Conservation (phyloP, 371 early-diverging fungal species). For the Choanephora cucurbitarum region DNA sequence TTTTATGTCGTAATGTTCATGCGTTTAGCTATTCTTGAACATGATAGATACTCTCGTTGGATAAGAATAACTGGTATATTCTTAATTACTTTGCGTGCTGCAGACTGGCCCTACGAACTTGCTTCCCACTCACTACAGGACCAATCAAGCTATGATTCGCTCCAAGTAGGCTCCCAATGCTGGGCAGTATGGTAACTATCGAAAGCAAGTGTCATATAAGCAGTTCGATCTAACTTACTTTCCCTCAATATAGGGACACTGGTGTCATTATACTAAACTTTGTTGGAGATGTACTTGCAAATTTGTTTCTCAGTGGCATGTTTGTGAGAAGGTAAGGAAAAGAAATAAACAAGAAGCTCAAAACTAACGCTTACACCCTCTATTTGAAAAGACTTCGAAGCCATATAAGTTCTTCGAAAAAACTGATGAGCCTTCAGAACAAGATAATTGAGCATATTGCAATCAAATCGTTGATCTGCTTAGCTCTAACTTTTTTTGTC, state of each 20-base stretch:
- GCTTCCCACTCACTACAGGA: slow-evolving; percentile 28
- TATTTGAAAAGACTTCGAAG: slow-evolving; percentile 29
- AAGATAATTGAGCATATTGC: slow-evolving; percentile 40
- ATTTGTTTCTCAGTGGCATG: slow-evolving; percentile 51
- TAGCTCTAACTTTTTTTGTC: slow-evolving; percentile 45
- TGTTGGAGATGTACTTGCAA: slow-evolving; percentile 46
- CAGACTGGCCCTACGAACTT: slow-evolving; percentile 54
- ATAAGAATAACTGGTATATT: slow-evolving; percentile 41
- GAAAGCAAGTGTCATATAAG: background rate
- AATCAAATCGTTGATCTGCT: slow-evolving; percentile 40
- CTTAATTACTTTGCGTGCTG: slow-evolving; percentile 40
- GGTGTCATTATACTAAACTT: slow-evolving; percentile 51
- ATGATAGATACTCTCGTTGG: slow-evolving; percentile 35
- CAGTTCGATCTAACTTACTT: background rate
- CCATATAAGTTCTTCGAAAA: slow-evolving; percentile 33
- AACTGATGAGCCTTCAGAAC: slow-evolving; percentile 35
- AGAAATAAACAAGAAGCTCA: background rate
- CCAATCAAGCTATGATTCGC: slow-evolving; percentile 18
- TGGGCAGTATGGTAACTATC: slow-evolving; percentile 47
- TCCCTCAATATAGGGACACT: slow-evolving; percentile 26
- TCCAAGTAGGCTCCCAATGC: slow-evolving; percentile 32
- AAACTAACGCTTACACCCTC: no score
- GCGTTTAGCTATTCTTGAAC: slow-evolving; percentile 43
- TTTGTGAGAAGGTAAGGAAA: slow-evolving; percentile 42
- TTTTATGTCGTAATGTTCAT: slow-evolving; percentile 50